Evolutionary conservation across 2,329 filamentous ascomycete species (phyloP), one percentile per base, ranked within the genome.

Genomic region (Penicillium palitans): DNA sequence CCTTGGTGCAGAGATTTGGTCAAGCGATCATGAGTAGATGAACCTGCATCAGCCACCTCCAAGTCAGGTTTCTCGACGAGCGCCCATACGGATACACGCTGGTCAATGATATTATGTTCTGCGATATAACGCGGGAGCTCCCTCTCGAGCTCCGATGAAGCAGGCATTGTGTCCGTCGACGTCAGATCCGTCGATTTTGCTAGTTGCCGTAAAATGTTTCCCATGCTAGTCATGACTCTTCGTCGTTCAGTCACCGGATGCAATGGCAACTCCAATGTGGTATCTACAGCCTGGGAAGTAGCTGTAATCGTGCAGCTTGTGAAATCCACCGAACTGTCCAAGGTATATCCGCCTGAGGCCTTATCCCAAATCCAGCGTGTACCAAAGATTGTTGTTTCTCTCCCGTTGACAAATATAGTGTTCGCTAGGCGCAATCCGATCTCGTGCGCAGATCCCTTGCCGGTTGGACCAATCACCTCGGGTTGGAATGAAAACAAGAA

Each of bases 171-270:
- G 12, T 69, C 66, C 13, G 60, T 59, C 13, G 71, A 72, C 40
- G 53, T 60, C 8, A 58, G 51, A 33, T 70, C 70, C 4, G 64
- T 60, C 9, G 70, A 70, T 61, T 73, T 74, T n/a, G 73, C 67
- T 39, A 78, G 52, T 41, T 77, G 74, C 24, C 76, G 73, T 24
- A 78, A 61, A 25, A 78, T 77, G 46, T 78, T 78, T 12, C 76
- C 76, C 76, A 78, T 77, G 56, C 76, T 74, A 10, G 73, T 68
- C 17, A 75, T 66, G 15, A 78, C 76, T 42, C 64, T 72, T 48
- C 75, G 70, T 48, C 75, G 70, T 54, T 70, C 62, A 7, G 72
- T 72, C 21, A 78, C 70, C 8, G 74, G 74, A 42, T 72, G 58
- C 25, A 78, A 62, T 6, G 76, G 75, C 35, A 77, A 61, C 6